Evolutionary conservation across 2,329 filamentous ascomycete genomes (phyloP), one percentile per base, ranked within the genome.

Genomic region (Exophiala mesophila): DNA sequence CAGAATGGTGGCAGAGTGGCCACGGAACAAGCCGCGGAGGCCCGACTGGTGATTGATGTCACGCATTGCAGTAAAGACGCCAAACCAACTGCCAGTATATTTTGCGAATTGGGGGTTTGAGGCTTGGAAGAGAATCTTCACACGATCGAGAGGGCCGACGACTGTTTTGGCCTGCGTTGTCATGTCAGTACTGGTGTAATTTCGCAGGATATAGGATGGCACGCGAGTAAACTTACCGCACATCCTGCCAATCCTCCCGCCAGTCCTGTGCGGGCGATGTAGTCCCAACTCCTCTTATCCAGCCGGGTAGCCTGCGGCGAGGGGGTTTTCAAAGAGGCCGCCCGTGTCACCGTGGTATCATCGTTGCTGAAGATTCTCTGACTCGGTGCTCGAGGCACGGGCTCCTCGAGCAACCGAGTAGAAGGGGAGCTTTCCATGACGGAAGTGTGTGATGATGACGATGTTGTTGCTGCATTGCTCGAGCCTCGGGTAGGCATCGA

Each of bases 61-160:
- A 54, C 77, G 77, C 65, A 97, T 84, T 18, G 92, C 89, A 13
- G 76, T 75, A n/a, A 78, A 77, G 15, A 94, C 80, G 36, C 92
- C 92, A 42, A 78, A 77, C 85, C 89, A 96, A 30, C 84, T 88
- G 29, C 88, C 86, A 1, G 87, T 81, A 62, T 97, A 98, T 67
- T 94, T 95, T 40, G 84, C 78, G 62, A 95, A 98, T 55, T 92
- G 83, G 3, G 92, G 92, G 59, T 92, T 96, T 59, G 85, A 88
- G 39, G 92, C 85, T 64, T 98, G 92, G 69, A 98, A 97, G 43
- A 98, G 83, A 60, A 98, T 98, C 69, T 98, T 98, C 59, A 98
- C 92, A 54, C 92, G 83, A 67, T 98, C 92, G 52, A 98, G 84
- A 17, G 92, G 92, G 17, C 88, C 92, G 26, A 98, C 94, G 5